Evolutionary conservation across 805 yeast genomes (phyloP).

Genomic region (Wickerhamiella azymoides): DNA sequence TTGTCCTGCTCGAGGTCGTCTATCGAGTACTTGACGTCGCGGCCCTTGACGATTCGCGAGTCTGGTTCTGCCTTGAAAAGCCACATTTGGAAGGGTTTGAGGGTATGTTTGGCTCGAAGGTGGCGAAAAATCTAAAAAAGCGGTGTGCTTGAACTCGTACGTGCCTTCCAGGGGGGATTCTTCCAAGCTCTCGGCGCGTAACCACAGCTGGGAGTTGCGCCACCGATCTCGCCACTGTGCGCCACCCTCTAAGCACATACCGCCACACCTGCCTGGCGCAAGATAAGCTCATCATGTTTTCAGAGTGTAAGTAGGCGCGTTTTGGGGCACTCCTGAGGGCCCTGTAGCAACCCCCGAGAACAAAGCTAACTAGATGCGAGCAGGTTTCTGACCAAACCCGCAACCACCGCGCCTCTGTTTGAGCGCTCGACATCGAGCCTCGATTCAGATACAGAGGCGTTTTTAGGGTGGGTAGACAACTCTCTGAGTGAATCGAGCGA

Average conservation of each 20-base stretch:
- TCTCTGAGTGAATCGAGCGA: slow-evolving; percentile 11
- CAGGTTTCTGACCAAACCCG: slow-evolving; percentile 25
- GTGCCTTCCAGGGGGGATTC: too few relatives aligned
- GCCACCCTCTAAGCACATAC: not conserved
- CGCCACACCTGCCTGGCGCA: not conserved
- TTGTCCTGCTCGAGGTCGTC: slow-evolving; percentile 29
- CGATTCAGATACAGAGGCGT: slow-evolving; percentile 17
- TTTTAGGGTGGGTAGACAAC: slow-evolving; percentile 15
- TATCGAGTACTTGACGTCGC: slow-evolving; percentile 37
- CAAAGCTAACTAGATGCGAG: slow-evolving; percentile 23
- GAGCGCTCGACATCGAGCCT: slow-evolving; percentile 12
- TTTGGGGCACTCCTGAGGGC: not conserved
- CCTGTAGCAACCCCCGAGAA: too few relatives aligned
- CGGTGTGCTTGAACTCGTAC: not conserved
- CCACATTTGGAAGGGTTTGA: slow-evolving; percentile 26
- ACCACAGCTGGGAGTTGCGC: too few relatives aligned
- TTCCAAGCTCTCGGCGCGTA: too few relatives aligned
- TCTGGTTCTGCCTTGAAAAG: slow-evolving; percentile 44
- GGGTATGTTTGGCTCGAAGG: not conserved
- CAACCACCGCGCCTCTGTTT: slow-evolving; percentile 21
- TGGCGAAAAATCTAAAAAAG: not conserved
- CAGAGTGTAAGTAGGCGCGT: slow-evolving; percentile 9
- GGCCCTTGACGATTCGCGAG: slow-evolving; percentile 35
- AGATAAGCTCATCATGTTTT: slow-evolving; percentile 7
- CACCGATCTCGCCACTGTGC: not conserved